Percentiles rank a stretch among this genome's conserved stretches.
Evolutionary conservation across 768 basidiomycete species (phyloP).

Genomic region (Leccinum fibrillosum): DNA sequence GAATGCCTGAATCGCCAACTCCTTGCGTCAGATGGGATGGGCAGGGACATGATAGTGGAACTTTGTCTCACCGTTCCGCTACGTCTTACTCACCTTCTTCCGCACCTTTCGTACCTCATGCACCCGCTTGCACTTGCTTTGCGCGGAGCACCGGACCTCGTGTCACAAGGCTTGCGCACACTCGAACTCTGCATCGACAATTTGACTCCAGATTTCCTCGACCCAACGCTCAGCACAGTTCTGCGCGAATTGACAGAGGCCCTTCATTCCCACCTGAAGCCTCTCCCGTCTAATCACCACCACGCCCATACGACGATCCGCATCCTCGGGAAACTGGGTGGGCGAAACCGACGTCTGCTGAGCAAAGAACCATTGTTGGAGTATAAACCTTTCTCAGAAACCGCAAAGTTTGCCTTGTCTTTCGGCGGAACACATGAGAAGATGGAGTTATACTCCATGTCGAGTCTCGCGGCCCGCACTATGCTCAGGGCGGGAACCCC

Average conservation of each 20-base stretch:
- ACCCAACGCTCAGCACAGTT: conserved; percentile 91
- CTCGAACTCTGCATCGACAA: conserved; percentile 99
- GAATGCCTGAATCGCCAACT: conserved; percentile 92
- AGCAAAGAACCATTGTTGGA: conserved; percentile 74
- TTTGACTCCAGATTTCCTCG: conserved; percentile 94
- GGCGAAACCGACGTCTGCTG: conserved; percentile 84
- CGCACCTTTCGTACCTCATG: conserved; percentile 94
- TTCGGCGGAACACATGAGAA: conserved; percentile 65
- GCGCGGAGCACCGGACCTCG: conserved; percentile 81
- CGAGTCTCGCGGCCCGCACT: conserved; percentile 60
- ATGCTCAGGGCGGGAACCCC: conserved; percentile 47
- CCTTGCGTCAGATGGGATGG: conserved; percentile 74
- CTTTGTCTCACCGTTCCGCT: conserved; percentile 96
- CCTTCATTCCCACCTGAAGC: conserved; percentile 86
- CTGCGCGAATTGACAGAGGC: conserved; percentile 93
- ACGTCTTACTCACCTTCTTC: conserved; percentile 91
- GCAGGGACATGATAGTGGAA: conserved; percentile 92
- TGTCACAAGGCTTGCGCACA: conserved; percentile 93
- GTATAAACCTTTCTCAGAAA: conserved; percentile 66
- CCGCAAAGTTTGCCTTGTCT: conserved; percentile 67
- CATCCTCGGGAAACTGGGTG: conserved; percentile 94
- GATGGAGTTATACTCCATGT: conserved; percentile 65
- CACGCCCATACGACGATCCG: conserved; percentile 94
- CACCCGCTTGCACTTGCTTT: conserved; percentile 91
- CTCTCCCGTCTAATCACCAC: conserved; percentile 82